A percentile compares a stretch with the other conserved stretches of the same genome.
Conservation (phyloP, 2,329 filamentous ascomycete genomes). For the Ceratocystis alfenasii region DNA sequence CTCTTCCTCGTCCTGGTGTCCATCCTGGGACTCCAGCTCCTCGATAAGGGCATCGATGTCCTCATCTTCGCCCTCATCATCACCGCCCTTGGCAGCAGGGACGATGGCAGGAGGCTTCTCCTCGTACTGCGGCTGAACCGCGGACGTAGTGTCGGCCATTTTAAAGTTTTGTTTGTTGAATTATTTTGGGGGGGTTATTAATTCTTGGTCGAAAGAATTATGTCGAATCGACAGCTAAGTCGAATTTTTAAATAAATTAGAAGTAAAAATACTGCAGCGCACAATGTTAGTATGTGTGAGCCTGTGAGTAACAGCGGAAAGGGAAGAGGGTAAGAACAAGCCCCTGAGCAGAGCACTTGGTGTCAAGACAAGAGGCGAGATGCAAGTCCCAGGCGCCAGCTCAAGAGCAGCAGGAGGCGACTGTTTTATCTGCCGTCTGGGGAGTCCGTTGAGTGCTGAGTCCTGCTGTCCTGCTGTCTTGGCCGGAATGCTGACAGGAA, state of each 20-base stretch:
- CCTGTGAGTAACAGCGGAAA: not conserved
- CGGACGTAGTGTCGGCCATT: conserved; percentile 46
- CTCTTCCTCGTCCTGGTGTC: conserved; percentile 51
- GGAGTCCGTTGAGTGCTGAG: not conserved
- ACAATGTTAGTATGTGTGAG: not conserved
- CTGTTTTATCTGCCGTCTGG: not conserved
- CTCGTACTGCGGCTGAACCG: conserved; percentile 51
- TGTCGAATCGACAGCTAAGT: conserved; percentile 20
- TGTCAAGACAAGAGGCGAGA: not conserved
- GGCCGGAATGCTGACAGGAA: conserved; percentile 23
- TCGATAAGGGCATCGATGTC: conserved; percentile 80
- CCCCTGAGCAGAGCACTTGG: not conserved
- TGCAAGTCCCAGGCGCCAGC: not conserved
- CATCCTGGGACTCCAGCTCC: conserved; percentile 73
- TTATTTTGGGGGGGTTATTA: conserved; percentile 19
- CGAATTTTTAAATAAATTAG: conserved; percentile 24
- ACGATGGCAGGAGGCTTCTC: conserved; percentile 37
- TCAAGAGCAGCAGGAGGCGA: not conserved
- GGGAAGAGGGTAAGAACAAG: not conserved
- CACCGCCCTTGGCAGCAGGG: conserved; percentile 30
- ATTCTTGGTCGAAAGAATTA: conserved; percentile 23
- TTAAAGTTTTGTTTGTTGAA: conserved; percentile 23
- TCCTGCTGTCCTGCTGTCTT: not conserved
- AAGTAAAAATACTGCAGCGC: conserved; percentile 12
- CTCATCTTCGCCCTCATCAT: conserved; percentile 61